A percentile compares a stretch with the other conserved stretches of the same genome.
These are phyloP conservation scores for Leccinum pallidistipes DNA, from an alignment of 1,284 basidiomycete genomes.

Conservation along the genomic window DNA sequence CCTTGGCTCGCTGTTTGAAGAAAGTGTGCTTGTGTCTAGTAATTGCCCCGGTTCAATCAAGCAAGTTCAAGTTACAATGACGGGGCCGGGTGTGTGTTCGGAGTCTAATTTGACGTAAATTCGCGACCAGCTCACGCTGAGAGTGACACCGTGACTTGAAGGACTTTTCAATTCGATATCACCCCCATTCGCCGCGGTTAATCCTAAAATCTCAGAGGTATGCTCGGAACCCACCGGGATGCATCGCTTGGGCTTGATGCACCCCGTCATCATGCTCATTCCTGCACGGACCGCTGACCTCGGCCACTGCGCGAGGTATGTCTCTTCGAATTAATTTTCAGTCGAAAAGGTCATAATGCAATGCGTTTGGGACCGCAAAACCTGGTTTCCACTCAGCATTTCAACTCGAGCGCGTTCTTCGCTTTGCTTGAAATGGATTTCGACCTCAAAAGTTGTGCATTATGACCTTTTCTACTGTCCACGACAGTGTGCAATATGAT, in stretches of 20 bases:
- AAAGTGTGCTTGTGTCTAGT: no score
- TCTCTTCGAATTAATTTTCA: constrained; percentile 10
- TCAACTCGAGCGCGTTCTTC: not conserved
- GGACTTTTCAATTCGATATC: no score
- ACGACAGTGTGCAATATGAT: not conserved
- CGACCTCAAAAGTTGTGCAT: constrained; percentile 28
- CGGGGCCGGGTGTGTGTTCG: not conserved
- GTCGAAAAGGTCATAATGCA: constrained; percentile 32
- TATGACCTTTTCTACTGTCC: constrained; percentile 31
- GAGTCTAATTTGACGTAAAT: not conserved
- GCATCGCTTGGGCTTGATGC: not conserved
- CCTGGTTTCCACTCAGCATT: constrained; percentile 10
- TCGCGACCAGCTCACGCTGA: no score
- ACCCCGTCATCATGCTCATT: not conserved
- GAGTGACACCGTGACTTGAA: no score
- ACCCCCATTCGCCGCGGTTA: not conserved
- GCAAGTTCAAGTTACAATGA: no score
- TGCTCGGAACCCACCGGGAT: not conserved
- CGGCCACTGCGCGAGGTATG: constrained; percentile 16
- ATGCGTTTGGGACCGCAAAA: constrained; percentile 24
- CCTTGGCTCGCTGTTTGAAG: no score
- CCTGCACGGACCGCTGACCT: not conserved
- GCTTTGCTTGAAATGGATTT: constrained; percentile 17
- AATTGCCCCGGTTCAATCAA: no score
- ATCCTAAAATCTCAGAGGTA: not conserved